phyloP scores from a whole-genome alignment of 306 rosid genomes.

The Trifolium fragiferum region DNA sequence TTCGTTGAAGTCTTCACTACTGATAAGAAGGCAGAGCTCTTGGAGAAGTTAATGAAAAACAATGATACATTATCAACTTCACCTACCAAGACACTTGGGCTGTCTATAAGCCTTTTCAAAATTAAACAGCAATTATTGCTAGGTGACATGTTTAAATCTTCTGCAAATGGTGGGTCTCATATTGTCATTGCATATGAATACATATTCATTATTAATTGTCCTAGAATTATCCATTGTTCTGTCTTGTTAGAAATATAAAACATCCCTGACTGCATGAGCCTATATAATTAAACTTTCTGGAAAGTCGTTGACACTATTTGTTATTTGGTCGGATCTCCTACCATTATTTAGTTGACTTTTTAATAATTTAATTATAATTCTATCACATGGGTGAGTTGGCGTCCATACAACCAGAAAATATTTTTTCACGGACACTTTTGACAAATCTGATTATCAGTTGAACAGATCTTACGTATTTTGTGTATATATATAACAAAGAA shows the following conservation, averaged over 20 bases:
- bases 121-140: slow-evolving; percentile 69
- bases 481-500: neutral
- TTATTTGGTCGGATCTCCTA: neutral
- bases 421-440: slow-evolving; percentile 4
- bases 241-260: slow-evolving; percentile 22
- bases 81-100: slow-evolving; percentile 73
- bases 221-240: neutral
- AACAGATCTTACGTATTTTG: neutral
- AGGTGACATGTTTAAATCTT: slow-evolving; percentile 53
- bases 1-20: slow-evolving; percentile 67
- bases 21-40: slow-evolving; percentile 67
- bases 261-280: neutral
- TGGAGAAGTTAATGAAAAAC: slow-evolving; percentile 61
- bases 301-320: neutral
- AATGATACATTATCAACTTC: slow-evolving; percentile 47
- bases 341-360: neutral
- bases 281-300: slow-evolving; percentile 10
- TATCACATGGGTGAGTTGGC: neutral
- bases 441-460: neutral
- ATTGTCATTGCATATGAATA: slow-evolving; percentile 20
- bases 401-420: neutral
- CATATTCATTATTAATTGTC: slow-evolving; percentile 34
- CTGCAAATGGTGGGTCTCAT: slow-evolving; percentile 69
- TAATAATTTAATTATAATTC: neutral
- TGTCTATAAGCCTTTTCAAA: slow-evolving; percentile 71